These are phyloP conservation scores for Nannizziopsis arthrosporioides DNA, from an alignment of 2,329 filamentous ascomycete genomes.

Conservation along the genomic window DNA sequence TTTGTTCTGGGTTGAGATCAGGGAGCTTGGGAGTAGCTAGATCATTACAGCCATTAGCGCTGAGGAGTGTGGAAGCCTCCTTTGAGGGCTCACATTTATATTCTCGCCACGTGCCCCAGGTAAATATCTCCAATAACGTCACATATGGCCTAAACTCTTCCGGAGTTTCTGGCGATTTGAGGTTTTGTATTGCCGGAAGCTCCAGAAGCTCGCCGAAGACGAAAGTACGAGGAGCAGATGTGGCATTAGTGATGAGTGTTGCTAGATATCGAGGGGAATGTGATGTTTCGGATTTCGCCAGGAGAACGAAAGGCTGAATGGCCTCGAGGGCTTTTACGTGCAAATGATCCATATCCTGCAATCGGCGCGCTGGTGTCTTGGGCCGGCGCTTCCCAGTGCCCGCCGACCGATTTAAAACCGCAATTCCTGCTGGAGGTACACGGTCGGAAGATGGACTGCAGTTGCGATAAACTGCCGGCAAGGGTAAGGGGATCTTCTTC, in stretches of 20 bases:
- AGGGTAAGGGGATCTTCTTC: too few species aligned
- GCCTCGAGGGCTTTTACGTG: slow-evolving; percentile 47
- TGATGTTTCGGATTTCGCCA: slow-evolving; percentile 64
- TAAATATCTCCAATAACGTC: slow-evolving; percentile 73
- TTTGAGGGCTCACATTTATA: slow-evolving; percentile 47
- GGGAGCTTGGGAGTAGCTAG: slow-evolving; percentile 51
- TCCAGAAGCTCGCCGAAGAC: slow-evolving; percentile 90
- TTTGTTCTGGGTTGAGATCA: slow-evolving; percentile 57
- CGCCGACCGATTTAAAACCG: too few species aligned
- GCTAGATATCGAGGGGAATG: slow-evolving; percentile 68
- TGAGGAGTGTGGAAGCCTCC: not conserved
- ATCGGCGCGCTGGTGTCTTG: too few species aligned
- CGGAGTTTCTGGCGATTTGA: slow-evolving; percentile 44
- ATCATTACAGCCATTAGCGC: slow-evolving; percentile 15
- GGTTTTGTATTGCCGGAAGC: slow-evolving; percentile 63
- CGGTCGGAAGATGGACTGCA: not conserved
- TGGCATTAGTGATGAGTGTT: slow-evolving; percentile 77
- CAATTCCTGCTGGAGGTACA: not conserved
- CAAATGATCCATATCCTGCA: slow-evolving; percentile 33
- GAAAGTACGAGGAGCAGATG: slow-evolving; percentile 78
- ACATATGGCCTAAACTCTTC: slow-evolving; percentile 54
- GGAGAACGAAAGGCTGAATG: slow-evolving; percentile 73
- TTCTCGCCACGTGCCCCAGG: slow-evolving; percentile 75
- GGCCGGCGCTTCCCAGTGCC: not conserved
- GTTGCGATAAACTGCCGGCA: too few species aligned